A percentile compares a stretch with the other conserved stretches of the same genome.
These are phyloP conservation scores for Aspergillus luchuensis DNA, from an alignment of 2,329 filamentous ascomycete genomes.

Conservation along the genomic window DNA sequence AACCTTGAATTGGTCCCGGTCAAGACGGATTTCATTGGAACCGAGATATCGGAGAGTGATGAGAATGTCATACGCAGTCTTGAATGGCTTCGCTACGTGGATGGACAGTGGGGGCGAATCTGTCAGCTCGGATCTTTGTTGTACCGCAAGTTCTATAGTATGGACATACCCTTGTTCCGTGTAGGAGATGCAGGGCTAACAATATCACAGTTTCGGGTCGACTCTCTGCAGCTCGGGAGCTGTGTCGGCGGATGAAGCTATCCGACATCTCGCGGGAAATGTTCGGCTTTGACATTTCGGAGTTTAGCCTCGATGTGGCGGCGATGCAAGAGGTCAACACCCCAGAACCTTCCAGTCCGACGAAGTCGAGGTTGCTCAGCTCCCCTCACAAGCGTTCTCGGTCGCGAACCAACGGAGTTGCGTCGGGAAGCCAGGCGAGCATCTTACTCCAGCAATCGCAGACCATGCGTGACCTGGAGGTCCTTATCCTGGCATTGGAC, in stretches of 20 bases:
- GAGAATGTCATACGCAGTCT: slow-evolving; percentile 77
- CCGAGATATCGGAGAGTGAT: slow-evolving; percentile 59
- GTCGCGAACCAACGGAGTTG: slow-evolving; percentile 30
- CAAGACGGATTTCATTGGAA: slow-evolving; percentile 69
- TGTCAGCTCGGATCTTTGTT: slow-evolving; percentile 69
- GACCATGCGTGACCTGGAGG: slow-evolving; percentile 69
- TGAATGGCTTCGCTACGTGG: slow-evolving; percentile 80
- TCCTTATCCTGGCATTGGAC: slow-evolving; percentile 66
- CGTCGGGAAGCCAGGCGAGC: slow-evolving; percentile 26
- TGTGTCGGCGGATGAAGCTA: slow-evolving; percentile 55
- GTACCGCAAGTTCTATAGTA: slow-evolving; percentile 84
- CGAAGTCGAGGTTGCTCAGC: slow-evolving; percentile 31
- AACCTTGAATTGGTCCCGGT: slow-evolving; percentile 64
- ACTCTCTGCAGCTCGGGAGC: slow-evolving; percentile 57
- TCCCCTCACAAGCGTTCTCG: slow-evolving; percentile 33
- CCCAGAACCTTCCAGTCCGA: slow-evolving; percentile 35
- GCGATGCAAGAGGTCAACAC: slow-evolving; percentile 27
- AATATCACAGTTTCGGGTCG: slow-evolving; percentile 31
- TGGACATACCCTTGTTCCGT: slow-evolving; percentile 43
- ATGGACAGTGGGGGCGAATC: slow-evolving; percentile 70
- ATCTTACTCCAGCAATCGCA: slow-evolving; percentile 53
- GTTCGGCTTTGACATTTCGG: slow-evolving; percentile 42
- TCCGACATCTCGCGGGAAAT: slow-evolving; percentile 48
- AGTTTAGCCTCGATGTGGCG: slow-evolving; percentile 25
- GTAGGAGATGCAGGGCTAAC: slow-evolving; percentile 4